phyloP scores from a whole-genome alignment of 768 basidiomycete genomes.

The Leccinum incarnatum region DNA sequence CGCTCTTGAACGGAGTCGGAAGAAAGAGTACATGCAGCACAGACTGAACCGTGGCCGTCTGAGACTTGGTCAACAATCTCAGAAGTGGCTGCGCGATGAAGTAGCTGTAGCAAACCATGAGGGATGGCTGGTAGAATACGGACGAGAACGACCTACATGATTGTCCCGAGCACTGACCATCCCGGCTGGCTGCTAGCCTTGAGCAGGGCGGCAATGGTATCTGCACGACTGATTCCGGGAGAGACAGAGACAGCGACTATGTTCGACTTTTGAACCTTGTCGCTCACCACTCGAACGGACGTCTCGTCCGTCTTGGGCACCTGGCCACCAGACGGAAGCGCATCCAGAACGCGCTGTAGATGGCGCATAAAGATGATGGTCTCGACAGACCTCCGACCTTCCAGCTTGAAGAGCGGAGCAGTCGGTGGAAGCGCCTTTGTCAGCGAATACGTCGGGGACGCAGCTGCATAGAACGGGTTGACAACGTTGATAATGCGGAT shows the following conservation, averaged over 20 bases:
- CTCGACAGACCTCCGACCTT: slow-evolving; percentile 65
- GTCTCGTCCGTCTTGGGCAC: slow-evolving; percentile 39
- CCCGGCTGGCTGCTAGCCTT: slow-evolving; percentile 28
- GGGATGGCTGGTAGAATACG: neutral
- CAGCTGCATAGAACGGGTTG: slow-evolving; percentile 89
- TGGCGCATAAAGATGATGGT: slow-evolving; percentile 67
- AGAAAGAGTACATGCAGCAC: slow-evolving; percentile 81
- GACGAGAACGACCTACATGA: slow-evolving; percentile 43
- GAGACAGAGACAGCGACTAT: slow-evolving; percentile 72
- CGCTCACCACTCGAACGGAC: slow-evolving; percentile 37
- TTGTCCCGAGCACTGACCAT: slow-evolving; percentile 42
- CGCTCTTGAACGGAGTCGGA: slow-evolving; percentile 71
- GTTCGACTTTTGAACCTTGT: slow-evolving; percentile 59
- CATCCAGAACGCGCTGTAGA: slow-evolving; percentile 81
- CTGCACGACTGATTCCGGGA: slow-evolving; percentile 71
- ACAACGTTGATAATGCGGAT: slow-evolving; percentile 86
- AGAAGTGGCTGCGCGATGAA: slow-evolving; percentile 64
- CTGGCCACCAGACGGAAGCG: slow-evolving; percentile 63
- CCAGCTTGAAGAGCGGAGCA: slow-evolving; percentile 43
- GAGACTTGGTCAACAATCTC: slow-evolving; percentile 66
- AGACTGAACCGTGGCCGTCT: slow-evolving; percentile 62
- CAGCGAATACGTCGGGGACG: slow-evolving; percentile 44
- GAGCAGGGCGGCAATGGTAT: slow-evolving; percentile 54
- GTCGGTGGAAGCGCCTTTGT: slow-evolving; percentile 28
- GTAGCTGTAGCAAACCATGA: slow-evolving; percentile 46